These are phyloP conservation scores for Hamamelis virginiana DNA, from an alignment of 164 flowering plant species.

Conservation along the genomic window DNA sequence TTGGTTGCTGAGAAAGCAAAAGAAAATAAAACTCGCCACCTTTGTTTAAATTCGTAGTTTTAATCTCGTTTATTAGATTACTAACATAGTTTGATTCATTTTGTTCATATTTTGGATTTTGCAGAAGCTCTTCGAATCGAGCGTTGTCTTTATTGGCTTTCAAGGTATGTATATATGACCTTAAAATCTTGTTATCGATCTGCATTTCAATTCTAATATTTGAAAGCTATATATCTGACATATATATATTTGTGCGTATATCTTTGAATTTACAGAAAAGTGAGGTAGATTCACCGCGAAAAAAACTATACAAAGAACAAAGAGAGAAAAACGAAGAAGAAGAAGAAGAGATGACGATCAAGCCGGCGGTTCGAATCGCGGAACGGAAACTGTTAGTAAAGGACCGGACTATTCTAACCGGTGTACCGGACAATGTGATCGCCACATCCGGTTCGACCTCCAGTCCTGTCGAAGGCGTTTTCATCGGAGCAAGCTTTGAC, in stretches of 20 bases:
- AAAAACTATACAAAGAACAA: no score
- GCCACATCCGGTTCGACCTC: conserved; percentile 56
- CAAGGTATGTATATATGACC: conserved; percentile 25
- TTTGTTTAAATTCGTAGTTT: not conserved
- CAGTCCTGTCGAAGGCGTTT: conserved; percentile 74
- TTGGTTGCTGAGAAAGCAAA: not conserved
- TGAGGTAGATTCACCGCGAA: no score
- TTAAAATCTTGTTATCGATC: not conserved
- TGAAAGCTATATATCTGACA: not conserved
- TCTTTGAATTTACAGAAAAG: conserved; percentile 23
- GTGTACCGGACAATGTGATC: conserved; percentile 69
- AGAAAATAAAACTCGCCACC: not conserved
- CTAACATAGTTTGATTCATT: conserved; percentile 21
- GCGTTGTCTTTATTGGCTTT: conserved; percentile 14
- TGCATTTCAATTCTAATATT: no score
- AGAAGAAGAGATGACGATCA: conserved; percentile 63
- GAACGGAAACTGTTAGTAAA: conserved; percentile 64
- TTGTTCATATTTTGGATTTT: conserved; percentile 31
- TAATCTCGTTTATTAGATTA: no score
- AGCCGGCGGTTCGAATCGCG: conserved; percentile 57
- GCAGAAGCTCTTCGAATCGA: conserved; percentile 20
- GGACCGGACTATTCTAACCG: conserved; percentile 57
- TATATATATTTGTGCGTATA: not conserved
- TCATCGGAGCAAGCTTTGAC: conserved; percentile 67
- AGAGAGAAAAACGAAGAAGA: conserved; percentile 7